Conservation (phyloP, 139 green algal species). For the Tetradesmus lagerheimii region DNA sequence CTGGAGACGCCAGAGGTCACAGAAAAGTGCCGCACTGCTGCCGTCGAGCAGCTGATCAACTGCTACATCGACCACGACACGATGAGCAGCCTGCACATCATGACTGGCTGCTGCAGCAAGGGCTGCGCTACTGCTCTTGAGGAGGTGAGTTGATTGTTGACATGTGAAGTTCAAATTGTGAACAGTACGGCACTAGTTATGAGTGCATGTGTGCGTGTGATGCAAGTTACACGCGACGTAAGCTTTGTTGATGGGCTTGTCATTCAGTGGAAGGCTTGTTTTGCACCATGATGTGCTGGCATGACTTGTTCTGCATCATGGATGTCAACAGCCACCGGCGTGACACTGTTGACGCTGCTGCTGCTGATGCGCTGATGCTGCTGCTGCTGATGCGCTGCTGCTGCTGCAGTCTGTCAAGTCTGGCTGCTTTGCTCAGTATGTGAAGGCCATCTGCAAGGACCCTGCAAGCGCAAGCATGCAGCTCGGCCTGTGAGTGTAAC, state of each 20-base stretch:
- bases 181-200: too few relatives aligned
- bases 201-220: too few relatives aligned
- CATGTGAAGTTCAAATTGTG: too few relatives aligned
- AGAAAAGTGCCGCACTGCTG: not conserved
- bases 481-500: conserved; percentile 11
- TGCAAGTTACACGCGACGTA: too few relatives aligned
- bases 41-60: not conserved
- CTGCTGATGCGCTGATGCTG: too few relatives aligned
- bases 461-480: not conserved
- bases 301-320: too few relatives aligned
- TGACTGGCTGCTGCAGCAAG: conserved; percentile 15
- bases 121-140: not conserved
- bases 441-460: conserved; percentile 21
- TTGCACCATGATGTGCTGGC: too few relatives aligned
- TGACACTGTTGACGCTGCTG: not conserved
- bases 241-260: too few relatives aligned
- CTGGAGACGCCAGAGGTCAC: not conserved
- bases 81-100: conserved; percentile 2
- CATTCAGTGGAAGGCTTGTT: too few relatives aligned
- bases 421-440: conserved; percentile 21
- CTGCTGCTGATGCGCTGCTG: not conserved
- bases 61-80: not conserved
- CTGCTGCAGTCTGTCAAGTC: not conserved
- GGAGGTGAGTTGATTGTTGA: not conserved
- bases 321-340: too few relatives aligned